Conservation (phyloP, 768 basidiomycete species). For the Hortiboletus campestris region DNA sequence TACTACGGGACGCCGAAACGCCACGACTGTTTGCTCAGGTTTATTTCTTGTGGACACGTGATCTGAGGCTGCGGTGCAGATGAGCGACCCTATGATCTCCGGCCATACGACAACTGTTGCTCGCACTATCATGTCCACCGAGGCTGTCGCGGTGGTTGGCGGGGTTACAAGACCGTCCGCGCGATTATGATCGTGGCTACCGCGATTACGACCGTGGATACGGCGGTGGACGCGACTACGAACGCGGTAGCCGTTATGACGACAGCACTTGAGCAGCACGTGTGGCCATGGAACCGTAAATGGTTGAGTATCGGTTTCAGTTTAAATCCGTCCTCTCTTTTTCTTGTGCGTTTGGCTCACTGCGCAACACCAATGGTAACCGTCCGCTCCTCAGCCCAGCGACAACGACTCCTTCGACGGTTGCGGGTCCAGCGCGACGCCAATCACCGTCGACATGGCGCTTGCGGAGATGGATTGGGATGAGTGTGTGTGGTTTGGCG, state of each 20-base stretch:
- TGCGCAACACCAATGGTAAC: slow-evolving; percentile 60
- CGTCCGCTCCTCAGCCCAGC: slow-evolving; percentile 69
- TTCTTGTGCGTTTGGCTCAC: too few species aligned
- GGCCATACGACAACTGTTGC: slow-evolving; percentile 90
- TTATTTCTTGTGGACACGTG: neutral
- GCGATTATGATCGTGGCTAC: too few species aligned
- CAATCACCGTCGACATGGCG: slow-evolving; percentile 58
- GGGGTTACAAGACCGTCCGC: too few species aligned
- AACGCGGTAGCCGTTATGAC: slow-evolving; percentile 42
- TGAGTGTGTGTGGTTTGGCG: slow-evolving; percentile 55
- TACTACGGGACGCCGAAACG: slow-evolving; percentile 95
- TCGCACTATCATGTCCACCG: slow-evolving; percentile 61
- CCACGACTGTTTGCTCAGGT: slow-evolving; percentile 49
- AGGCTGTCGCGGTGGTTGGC: too few species aligned
- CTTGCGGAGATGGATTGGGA: slow-evolving; percentile 62
- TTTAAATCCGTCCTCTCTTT: too few species aligned
- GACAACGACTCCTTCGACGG: slow-evolving; percentile 74
- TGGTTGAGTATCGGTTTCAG: too few species aligned
- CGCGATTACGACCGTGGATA: too few species aligned
- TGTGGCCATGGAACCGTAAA: neutral
- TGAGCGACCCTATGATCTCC: slow-evolving; percentile 87
- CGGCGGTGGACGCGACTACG: slow-evolving; percentile 35
- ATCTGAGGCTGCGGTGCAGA: slow-evolving; percentile 38
- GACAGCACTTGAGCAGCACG: slow-evolving; percentile 37
- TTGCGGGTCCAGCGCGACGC: slow-evolving; percentile 78